phyloP scores from a whole-genome alignment of 2,329 filamentous ascomycete species.

The Endothia cerciana region DNA sequence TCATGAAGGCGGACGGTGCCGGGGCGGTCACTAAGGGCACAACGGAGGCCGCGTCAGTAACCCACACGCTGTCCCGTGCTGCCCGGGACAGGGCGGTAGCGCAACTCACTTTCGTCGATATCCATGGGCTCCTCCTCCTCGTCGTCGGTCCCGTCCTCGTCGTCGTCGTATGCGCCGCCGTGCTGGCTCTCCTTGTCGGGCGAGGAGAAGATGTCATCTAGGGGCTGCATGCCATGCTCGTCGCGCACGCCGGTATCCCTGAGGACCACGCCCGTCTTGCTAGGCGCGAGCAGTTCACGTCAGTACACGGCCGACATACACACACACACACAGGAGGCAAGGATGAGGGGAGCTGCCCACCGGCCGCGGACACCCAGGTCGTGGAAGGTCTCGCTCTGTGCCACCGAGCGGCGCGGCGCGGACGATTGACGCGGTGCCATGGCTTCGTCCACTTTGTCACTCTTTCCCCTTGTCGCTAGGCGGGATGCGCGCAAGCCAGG shows the following conservation, averaged over 20 bases:
- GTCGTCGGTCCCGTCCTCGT: slow-evolving; percentile 37
- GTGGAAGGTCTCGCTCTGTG: slow-evolving; percentile 52
- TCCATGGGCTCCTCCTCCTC: slow-evolving; percentile 57
- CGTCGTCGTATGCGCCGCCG: slow-evolving; percentile 40
- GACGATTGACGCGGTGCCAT: slow-evolving; percentile 45
- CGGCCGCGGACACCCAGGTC: slow-evolving; percentile 55
- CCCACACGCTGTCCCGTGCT: too few relatives aligned
- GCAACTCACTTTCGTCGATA: slow-evolving; percentile 44
- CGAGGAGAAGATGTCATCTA: slow-evolving; percentile 88
- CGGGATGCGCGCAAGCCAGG: background rate
- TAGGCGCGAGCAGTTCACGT: slow-evolving; percentile 43
- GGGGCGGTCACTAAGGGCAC: slow-evolving; percentile 51
- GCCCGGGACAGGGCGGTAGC: too few relatives aligned
- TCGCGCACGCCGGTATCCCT: slow-evolving; percentile 80
- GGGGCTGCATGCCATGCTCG: slow-evolving; percentile 87
- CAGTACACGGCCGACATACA: background rate
- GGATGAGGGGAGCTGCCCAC: slow-evolving; percentile 36
- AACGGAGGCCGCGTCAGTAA: slow-evolving; percentile 8
- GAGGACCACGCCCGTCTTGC: slow-evolving; percentile 87
- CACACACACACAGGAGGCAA: background rate
- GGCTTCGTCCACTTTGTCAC: slow-evolving; percentile 3
- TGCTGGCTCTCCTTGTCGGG: slow-evolving; percentile 60
- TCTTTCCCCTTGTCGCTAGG: too few relatives aligned
- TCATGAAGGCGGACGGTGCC: slow-evolving; percentile 57
- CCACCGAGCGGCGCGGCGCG: slow-evolving; percentile 42